Conservation (phyloP, 2,329 filamentous ascomycete species). For the Remersonia thermophila region DNA sequence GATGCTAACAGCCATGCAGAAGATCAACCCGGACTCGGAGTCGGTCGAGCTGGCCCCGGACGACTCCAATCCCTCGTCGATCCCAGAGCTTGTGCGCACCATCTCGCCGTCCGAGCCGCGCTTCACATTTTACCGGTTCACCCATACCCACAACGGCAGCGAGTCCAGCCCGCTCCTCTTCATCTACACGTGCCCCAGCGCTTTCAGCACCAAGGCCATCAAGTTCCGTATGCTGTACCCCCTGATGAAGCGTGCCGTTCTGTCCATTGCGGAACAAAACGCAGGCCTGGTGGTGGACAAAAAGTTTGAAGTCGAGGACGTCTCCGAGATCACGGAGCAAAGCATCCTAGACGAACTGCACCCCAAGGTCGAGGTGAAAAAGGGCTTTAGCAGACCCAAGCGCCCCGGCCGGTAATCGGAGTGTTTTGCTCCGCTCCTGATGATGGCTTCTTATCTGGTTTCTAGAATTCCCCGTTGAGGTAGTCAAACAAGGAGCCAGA, state of each 20-base stretch:
- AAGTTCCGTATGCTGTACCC: slow-evolving; percentile 82
- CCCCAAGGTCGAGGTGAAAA: slow-evolving; percentile 51
- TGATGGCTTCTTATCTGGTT: not conserved
- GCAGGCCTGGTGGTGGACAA: slow-evolving; percentile 56
- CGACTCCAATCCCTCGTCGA: slow-evolving; percentile 38
- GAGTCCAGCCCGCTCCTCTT: slow-evolving; percentile 55
- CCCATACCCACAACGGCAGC: slow-evolving; percentile 40
- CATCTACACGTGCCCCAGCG: slow-evolving; percentile 66
- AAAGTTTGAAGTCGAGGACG: slow-evolving; percentile 56
- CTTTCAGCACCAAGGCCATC: slow-evolving; percentile 53
- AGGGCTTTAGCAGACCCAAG: slow-evolving; percentile 66
- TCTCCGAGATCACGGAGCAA: slow-evolving; percentile 57
- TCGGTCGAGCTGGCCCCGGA: slow-evolving; percentile 51
- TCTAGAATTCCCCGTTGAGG: too few species aligned
- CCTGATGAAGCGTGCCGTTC: slow-evolving; percentile 53
- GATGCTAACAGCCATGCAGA: slow-evolving; percentile 29
- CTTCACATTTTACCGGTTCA: slow-evolving; percentile 66
- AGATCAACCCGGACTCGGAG: slow-evolving; percentile 61
- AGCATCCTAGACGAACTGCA: slow-evolving; percentile 55
- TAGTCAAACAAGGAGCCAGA: too few species aligned
- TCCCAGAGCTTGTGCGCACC: slow-evolving; percentile 42
- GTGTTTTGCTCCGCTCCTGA: not conserved
- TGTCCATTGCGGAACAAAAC: slow-evolving; percentile 52
- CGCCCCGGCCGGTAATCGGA: slow-evolving; percentile 47
- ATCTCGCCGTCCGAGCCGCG: slow-evolving; percentile 60